Conservation (phyloP, 495 filamentous ascomycete genomes). For the Lepidopterella palustris region DNA sequence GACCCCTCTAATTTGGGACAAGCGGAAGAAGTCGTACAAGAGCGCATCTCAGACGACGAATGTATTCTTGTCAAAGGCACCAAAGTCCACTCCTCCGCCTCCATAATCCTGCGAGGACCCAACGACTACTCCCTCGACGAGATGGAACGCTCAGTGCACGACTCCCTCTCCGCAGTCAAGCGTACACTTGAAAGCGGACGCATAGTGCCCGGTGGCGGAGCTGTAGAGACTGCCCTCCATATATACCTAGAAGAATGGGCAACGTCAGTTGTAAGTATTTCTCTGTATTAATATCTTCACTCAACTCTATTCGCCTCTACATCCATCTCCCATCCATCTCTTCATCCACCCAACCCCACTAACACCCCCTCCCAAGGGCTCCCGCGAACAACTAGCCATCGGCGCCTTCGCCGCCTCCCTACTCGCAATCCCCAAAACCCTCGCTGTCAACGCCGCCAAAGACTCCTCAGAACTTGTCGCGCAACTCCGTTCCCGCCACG, state of each 20-base stretch:
- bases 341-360: background rate
- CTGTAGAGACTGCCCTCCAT: constrained; percentile 96
- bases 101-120: constrained; percentile 90
- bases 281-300: background rate
- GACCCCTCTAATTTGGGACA: constrained; percentile 80
- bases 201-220: constrained; percentile 93
- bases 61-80: constrained; percentile 96
- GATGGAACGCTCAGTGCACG: constrained; percentile 98
- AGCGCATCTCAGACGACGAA: constrained; percentile 97
- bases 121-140: constrained; percentile 98
- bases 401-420: constrained; percentile 94
- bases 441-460: constrained; percentile 95
- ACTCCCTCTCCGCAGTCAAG: constrained; percentile 95
- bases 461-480: constrained; percentile 92
- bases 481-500: constrained; percentile 90
- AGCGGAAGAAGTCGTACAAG: constrained; percentile 92
- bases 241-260: constrained; percentile 99
- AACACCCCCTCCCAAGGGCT: constrained; percentile 52
- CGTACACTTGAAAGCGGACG: constrained; percentile 92
- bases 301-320: no score
- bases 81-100: constrained; percentile 85
- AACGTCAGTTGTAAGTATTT: constrained; percentile 71
- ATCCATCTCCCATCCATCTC: background rate
- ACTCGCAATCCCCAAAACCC: constrained; percentile 90
- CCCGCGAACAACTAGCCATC: constrained; percentile 94